Conservation (phyloP, 352 stramenopile genomes). For the Phytopythium montanum region DNA sequence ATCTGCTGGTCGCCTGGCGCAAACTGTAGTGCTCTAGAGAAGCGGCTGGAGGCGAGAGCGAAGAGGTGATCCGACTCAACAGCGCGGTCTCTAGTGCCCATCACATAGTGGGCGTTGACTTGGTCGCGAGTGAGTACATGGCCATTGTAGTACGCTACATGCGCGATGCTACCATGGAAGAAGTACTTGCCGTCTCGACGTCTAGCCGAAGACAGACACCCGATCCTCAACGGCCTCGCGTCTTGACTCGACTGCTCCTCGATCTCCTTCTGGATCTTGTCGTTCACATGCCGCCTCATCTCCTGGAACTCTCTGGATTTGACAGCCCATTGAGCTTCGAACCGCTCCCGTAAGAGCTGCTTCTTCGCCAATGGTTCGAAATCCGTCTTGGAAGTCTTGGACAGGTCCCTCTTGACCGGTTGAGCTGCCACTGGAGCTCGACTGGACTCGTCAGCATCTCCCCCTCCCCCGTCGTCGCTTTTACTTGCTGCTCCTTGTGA, state of each 20-base stretch:
- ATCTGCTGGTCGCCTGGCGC: slow-evolving; percentile 59
- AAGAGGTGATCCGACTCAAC: slow-evolving; percentile 79
- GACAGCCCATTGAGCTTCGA: slow-evolving; percentile 53
- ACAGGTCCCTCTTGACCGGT: slow-evolving; percentile 47
- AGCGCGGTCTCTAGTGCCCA: slow-evolving; percentile 55
- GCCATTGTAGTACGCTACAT: slow-evolving; percentile 84
- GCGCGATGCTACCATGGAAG: slow-evolving; percentile 79
- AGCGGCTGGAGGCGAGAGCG: slow-evolving; percentile 59
- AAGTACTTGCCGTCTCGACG: slow-evolving; percentile 79
- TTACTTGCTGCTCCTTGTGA: slow-evolving; percentile 16
- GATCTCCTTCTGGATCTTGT: slow-evolving; percentile 68
- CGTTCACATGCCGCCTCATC: slow-evolving; percentile 66
- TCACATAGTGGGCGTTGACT: slow-evolving; percentile 72
- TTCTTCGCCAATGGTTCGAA: slow-evolving; percentile 84
- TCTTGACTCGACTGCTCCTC: slow-evolving; percentile 57
- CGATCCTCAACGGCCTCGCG: slow-evolving; percentile 63
- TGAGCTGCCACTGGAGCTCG: background rate
- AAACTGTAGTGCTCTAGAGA: slow-evolving; percentile 54
- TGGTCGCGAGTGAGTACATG: slow-evolving; percentile 52
- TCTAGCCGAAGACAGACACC: slow-evolving; percentile 54
- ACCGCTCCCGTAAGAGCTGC: slow-evolving; percentile 68
- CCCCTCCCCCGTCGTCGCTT: background rate
- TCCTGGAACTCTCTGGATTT: slow-evolving; percentile 61
- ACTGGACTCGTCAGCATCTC: slow-evolving; percentile 3
- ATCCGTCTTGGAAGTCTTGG: slow-evolving; percentile 58